Conservation (phyloP, 495 filamentous ascomycete species). For the Penicillium dipodomyicola region DNA sequence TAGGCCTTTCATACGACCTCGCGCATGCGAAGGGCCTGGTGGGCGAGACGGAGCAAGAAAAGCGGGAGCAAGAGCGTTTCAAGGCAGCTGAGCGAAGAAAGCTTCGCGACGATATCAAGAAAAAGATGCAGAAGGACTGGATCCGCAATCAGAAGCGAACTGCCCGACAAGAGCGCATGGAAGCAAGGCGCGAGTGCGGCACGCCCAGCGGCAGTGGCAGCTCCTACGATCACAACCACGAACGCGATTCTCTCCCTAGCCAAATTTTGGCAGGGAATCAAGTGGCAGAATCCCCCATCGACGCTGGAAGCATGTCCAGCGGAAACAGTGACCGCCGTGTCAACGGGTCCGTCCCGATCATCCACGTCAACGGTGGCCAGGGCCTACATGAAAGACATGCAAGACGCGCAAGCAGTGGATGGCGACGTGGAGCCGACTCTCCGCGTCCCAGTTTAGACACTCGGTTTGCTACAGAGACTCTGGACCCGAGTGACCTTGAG, state of each 20-base stretch:
- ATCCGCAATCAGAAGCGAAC: constrained; percentile 49
- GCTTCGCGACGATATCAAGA: constrained; percentile 41
- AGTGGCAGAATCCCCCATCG: constrained; percentile 28
- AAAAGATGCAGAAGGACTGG: constrained; percentile 52
- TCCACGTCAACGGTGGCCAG: constrained; percentile 37
- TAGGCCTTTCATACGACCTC: constrained; percentile 79
- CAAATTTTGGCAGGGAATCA: constrained; percentile 26
- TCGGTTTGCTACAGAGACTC: constrained; percentile 21
- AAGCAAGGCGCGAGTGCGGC: constrained; percentile 21
- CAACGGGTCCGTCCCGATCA: constrained; percentile 31
- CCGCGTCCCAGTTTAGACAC: constrained; percentile 32
- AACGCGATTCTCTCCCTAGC: constrained; percentile 9
- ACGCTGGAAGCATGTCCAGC: constrained; percentile 22
- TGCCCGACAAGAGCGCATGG: constrained; percentile 41
- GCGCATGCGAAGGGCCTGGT: constrained; percentile 76
- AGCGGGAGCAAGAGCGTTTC: constrained; percentile 44
- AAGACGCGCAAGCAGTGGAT: constrained; percentile 15
- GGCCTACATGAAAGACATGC: constrained; percentile 23
- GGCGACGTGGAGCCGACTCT: constrained; percentile 19
- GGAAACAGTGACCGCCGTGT: constrained; percentile 20
- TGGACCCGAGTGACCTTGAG: constrained; percentile 29
- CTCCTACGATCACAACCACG: constrained; percentile 5
- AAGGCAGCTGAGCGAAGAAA: constrained; percentile 45
- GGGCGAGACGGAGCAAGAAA: constrained; percentile 64
- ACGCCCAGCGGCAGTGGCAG: constrained; percentile 14